Evolutionary conservation across 1,139 yeast species (phyloP).

Genomic region (Arxiozyma heterogenica): DNA sequence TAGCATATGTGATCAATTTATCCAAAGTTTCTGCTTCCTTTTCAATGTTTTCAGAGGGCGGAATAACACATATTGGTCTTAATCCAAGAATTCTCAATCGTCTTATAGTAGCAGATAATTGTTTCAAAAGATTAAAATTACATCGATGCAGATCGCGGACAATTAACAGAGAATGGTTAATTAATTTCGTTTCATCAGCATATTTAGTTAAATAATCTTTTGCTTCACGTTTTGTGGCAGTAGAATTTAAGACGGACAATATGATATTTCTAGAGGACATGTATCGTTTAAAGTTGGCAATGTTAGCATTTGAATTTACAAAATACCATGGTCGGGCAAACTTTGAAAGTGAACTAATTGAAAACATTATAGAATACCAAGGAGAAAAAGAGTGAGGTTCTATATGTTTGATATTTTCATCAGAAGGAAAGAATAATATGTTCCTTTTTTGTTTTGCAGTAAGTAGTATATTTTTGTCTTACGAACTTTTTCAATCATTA

Average conservation of each 20-base stretch:
- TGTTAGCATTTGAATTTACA: not conserved
- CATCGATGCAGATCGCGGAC: slow-evolving; percentile 19
- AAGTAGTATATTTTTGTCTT: not conserved
- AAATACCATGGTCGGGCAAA: not conserved
- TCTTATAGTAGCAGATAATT: slow-evolving; percentile 18
- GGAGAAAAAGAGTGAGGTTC: not conserved
- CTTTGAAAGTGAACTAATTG: not conserved
- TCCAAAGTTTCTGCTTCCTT: slow-evolving; percentile 22
- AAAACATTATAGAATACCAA: not conserved
- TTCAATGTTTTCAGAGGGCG: slow-evolving; percentile 18
- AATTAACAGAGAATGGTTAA: slow-evolving; percentile 23
- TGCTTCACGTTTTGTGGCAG: slow-evolving; percentile 73
- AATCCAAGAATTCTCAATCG: slow-evolving; percentile 25
- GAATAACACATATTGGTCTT: slow-evolving; percentile 25
- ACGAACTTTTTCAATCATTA: no score
- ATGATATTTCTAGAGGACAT: slow-evolving; percentile 41
- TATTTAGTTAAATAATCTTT: slow-evolving; percentile 56
- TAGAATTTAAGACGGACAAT: slow-evolving; percentile 59
- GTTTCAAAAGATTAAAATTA: slow-evolving; percentile 8
- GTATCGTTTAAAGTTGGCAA: slow-evolving; percentile 12
- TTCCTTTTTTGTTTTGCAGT: not conserved
- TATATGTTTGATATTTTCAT: not conserved
- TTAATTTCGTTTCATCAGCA: slow-evolving; percentile 15
- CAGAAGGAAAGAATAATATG: not conserved
- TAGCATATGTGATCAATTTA: slow-evolving; percentile 15